Percentiles rank a stretch among this genome's conserved stretches.
Conservation (phyloP, 352 stramenopile genomes). For the Halophytophthora polymorphica region DNA sequence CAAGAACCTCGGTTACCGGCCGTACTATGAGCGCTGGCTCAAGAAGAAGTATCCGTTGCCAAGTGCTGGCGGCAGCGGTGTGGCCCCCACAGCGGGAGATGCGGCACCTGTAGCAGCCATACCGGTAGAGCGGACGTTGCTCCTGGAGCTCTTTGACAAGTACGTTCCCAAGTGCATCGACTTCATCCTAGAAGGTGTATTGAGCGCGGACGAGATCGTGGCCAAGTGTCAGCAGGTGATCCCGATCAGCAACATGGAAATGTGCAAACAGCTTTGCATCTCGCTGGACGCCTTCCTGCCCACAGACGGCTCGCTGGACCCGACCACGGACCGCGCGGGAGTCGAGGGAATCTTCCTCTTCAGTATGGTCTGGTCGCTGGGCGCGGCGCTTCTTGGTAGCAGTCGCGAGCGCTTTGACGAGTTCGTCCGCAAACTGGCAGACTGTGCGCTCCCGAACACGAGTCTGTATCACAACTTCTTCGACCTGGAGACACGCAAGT, state of each 20-base stretch:
- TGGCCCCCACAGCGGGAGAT: background rate
- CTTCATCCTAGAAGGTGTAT: slow-evolving; percentile 90
- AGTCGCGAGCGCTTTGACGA: slow-evolving; percentile 87
- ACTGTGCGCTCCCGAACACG: slow-evolving; percentile 70
- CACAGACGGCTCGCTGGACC: slow-evolving; percentile 39
- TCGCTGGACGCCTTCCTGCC: slow-evolving; percentile 89
- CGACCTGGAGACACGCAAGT: slow-evolving; percentile 87
- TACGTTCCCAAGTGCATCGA: slow-evolving; percentile 91
- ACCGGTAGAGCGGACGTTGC: slow-evolving; percentile 44
- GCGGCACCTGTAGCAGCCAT: slow-evolving; percentile 10
- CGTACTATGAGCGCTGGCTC: slow-evolving; percentile 94
- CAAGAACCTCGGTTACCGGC: slow-evolving; percentile 93
- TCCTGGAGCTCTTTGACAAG: slow-evolving; percentile 92
- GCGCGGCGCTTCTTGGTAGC: slow-evolving; percentile 78
- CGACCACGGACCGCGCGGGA: slow-evolving; percentile 42
- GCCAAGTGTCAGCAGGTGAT: slow-evolving; percentile 92
- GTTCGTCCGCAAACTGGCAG: slow-evolving; percentile 87
- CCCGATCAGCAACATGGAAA: slow-evolving; percentile 92
- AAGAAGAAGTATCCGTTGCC: slow-evolving; percentile 82
- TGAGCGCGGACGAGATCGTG: slow-evolving; percentile 86
- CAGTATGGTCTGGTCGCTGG: slow-evolving; percentile 91
- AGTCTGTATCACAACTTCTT: slow-evolving; percentile 91
- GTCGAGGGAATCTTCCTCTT: slow-evolving; percentile 94
- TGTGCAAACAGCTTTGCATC: slow-evolving; percentile 94
- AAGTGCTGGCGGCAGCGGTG: background rate